Evolutionary conservation across 331 rosid species (phyloP).

Genomic region (Malus hybrid): DNA sequence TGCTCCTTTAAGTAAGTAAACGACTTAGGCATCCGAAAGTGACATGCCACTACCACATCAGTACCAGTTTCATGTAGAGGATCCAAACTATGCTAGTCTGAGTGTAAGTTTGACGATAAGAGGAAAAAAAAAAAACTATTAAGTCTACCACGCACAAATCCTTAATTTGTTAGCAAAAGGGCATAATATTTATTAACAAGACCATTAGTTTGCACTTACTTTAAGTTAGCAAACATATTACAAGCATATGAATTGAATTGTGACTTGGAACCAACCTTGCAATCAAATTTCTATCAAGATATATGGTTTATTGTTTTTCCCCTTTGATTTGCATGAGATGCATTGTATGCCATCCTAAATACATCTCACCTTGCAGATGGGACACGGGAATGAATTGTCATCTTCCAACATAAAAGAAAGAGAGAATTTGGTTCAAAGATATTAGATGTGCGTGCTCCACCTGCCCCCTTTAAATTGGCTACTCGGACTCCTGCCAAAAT

Average conservation of each 20-base stretch:
- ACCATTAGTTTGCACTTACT: not conserved
- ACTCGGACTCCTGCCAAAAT: conserved; percentile 8
- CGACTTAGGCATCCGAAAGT: not conserved
- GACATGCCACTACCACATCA: not conserved
- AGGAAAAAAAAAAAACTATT: too few relatives aligned
- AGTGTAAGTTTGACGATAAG: not conserved
- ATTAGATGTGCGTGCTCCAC: conserved; percentile 10
- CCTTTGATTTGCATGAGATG: not conserved
- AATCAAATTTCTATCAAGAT: not conserved
- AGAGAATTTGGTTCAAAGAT: conserved; percentile 7
- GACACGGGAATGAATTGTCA: conserved; percentile 18
- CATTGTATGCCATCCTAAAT: not conserved
- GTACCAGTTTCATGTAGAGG: not conserved
- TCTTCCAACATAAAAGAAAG: not conserved
- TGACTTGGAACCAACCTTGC: not conserved
- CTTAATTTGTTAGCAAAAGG: not conserved
- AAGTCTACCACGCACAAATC: not conserved
- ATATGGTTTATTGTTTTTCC: not conserved
- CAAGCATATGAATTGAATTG: not conserved
- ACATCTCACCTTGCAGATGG: conserved; percentile 27
- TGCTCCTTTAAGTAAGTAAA: not conserved
- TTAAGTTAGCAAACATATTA: not conserved
- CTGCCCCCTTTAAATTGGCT: conserved; percentile 13
- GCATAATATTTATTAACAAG: too few relatives aligned
- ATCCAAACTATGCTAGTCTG: not conserved